phyloP scores from a whole-genome alignment of 148 eudicot species.

The Camellia lanceoleosa region DNA sequence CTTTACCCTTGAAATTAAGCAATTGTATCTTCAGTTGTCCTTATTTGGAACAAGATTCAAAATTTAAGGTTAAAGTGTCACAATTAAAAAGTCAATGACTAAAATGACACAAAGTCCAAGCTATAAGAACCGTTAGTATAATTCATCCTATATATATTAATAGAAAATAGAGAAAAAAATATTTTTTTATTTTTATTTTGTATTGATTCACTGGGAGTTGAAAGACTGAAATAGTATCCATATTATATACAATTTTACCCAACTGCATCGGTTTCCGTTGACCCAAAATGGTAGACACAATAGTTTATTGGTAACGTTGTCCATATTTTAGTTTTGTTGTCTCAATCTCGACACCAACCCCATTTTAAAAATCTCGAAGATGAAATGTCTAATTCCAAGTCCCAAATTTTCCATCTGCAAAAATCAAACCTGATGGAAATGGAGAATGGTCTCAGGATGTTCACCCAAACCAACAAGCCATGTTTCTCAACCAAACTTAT shows the following conservation, averaged over 20 bases:
- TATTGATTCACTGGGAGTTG: too few relatives aligned
- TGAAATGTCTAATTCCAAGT: not conserved
- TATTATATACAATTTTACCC: not conserved
- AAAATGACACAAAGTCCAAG: too few relatives aligned
- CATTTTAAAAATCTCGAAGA: not conserved
- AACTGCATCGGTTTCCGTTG: not conserved
- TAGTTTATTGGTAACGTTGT: not conserved
- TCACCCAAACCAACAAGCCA: slow-evolving; percentile 7
- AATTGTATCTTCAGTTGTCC: too few relatives aligned
- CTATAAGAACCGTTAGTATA: too few relatives aligned
- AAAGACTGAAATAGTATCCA: too few relatives aligned
- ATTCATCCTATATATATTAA: too few relatives aligned
- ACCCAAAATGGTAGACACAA: not conserved
- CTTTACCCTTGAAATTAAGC: too few relatives aligned
- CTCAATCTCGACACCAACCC: slow-evolving; percentile 6
- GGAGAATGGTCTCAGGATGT: slow-evolving; percentile 16
- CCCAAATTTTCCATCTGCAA: not conserved
- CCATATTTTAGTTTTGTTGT: not conserved
- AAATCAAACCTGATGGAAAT: slow-evolving; percentile 1
- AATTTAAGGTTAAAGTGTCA: too few relatives aligned
- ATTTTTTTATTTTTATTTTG: too few relatives aligned
- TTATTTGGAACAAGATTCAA: too few relatives aligned
- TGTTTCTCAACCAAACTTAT: slow-evolving; percentile 4
- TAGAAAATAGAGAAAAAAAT: too few relatives aligned
- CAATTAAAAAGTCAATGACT: too few relatives aligned